Conservation (phyloP, 176 grass and related monocot genomes). For the Metroxylon sagu region DNA sequence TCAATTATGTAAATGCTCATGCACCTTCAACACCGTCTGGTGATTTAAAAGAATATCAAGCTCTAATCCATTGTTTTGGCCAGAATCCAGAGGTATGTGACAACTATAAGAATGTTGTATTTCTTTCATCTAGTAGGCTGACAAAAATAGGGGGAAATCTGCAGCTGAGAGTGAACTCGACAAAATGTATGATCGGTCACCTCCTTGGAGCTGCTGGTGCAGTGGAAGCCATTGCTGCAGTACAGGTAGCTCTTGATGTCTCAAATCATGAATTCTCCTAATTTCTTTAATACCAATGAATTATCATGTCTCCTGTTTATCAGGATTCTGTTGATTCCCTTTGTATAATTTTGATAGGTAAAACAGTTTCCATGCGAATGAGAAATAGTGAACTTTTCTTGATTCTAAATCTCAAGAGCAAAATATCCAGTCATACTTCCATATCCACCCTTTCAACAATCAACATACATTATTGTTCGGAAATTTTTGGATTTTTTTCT, state of each 20-base stretch:
- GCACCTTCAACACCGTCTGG: constrained; percentile 85
- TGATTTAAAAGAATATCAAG: constrained; percentile 94
- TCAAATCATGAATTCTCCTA: too few species aligned
- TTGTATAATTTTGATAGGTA: too few species aligned
- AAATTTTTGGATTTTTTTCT: too few species aligned
- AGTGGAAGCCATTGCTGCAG: constrained; percentile 85
- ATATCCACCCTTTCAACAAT: too few species aligned
- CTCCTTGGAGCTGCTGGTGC: constrained; percentile 91
- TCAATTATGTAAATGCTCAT: constrained; percentile 99
- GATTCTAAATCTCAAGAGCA: too few species aligned
- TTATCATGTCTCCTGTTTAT: too few species aligned
- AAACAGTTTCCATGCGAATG: too few species aligned
- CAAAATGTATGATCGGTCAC: constrained; percentile 97
- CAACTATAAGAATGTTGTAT: constrained; percentile 12
- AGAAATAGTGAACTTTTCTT: too few species aligned
- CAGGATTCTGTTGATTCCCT: too few species aligned
- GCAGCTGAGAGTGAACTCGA: constrained; percentile 91
- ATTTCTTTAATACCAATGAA: too few species aligned
- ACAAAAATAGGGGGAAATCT: constrained; percentile 11
- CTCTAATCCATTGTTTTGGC: constrained; percentile 75
- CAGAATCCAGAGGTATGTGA: constrained; percentile 67
- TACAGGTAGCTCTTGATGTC: constrained; percentile 51
- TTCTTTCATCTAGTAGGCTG: constrained; percentile 9
- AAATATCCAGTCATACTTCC: too few species aligned
- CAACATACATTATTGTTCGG: too few species aligned